Base-by-base conservation (phyloP, 345 rosid genomes). In the Pugionium cornutum region DNA sequence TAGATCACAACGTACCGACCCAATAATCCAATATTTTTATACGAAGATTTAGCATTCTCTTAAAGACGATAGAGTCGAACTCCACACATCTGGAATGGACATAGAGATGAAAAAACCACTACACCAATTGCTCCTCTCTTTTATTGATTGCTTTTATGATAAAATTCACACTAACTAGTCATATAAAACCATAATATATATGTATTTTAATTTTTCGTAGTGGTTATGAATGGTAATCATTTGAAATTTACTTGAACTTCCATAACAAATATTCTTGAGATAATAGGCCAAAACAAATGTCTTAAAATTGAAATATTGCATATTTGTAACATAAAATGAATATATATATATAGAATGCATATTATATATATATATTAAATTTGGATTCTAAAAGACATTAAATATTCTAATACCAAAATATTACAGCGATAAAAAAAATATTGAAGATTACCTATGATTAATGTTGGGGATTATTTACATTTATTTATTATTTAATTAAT, bases 241-340 rank as follows among this genome's bases (percentile, higher is more conserved):
- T 11, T 42, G 33, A 4, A 18, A 56, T 40, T 64, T 71, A 63
- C 69, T 40, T 32, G 58, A 64, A n/a, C 41, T 31, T 54, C 25
- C n/a, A 44, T 42, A 9, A 35, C 66, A 32, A 68, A 10, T n/a
- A 25, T 54, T 55, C 31, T 50, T 58, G 29, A 39, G 34, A 58
- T 11, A 29, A 4, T n/a, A 33, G 41, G 18, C 18, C 0, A 18
- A 18, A 18, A 66, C 44, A 31, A 30, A 64, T 30, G 18, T 59
- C 31, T 44, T 44, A 6, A 4, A 42, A 54, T 25, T 54, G 1
- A 31, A 42, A 11, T 33, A 9, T 40, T 39, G 2, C 46, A 40
- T 35, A 9, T 27, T 9, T 29, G 0, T 39, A 42, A 28, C 50
- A 30, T 41, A 11, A 42, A 6, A 27, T 58, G 30, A 18, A 53